These are phyloP conservation scores for Phyllosticta citribraziliensis DNA, from an alignment of 2,329 filamentous ascomycete genomes.

Conservation along the genomic window DNA sequence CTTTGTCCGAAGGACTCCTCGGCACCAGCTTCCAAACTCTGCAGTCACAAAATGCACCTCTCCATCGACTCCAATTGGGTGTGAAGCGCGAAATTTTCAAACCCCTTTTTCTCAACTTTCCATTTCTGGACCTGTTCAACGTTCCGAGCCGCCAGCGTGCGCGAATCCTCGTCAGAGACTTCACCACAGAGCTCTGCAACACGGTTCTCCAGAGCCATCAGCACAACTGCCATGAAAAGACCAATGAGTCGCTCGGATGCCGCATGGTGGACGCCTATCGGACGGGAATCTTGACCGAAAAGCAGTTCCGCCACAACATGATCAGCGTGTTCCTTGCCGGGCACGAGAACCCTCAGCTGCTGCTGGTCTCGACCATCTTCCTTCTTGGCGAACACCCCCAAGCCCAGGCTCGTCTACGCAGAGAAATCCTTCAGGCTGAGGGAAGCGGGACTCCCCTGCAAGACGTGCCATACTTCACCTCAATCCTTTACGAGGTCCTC, in stretches of 20 bases:
- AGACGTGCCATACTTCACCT: slow-evolving; percentile 32
- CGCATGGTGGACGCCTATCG: slow-evolving; percentile 11
- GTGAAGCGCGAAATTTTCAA: slow-evolving; percentile 6
- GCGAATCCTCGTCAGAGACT: slow-evolving; percentile 9
- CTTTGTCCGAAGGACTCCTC: slow-evolving; percentile 25
- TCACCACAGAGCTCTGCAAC: slow-evolving; percentile 11
- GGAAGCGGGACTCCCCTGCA: background rate
- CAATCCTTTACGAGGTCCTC: slow-evolving; percentile 38
- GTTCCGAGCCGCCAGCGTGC: slow-evolving; percentile 12
- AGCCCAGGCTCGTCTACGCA: background rate
- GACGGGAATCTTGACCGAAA: slow-evolving; percentile 3
- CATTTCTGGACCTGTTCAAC: slow-evolving; percentile 9
- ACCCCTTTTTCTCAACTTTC: slow-evolving; percentile 7
- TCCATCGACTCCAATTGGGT: background rate
- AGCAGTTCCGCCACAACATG: slow-evolving; percentile 12
- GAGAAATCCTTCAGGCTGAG: slow-evolving; percentile 5
- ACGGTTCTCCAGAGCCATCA: slow-evolving; percentile 11
- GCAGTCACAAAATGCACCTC: background rate
- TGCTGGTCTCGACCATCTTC: slow-evolving; percentile 10
- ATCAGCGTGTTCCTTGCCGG: slow-evolving; percentile 13
- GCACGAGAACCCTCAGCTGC: slow-evolving; percentile 13
- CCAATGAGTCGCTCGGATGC: slow-evolving; percentile 10
- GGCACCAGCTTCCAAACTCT: slow-evolving; percentile 6
- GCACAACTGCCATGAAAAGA: slow-evolving; percentile 10
- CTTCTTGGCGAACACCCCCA: slow-evolving; percentile 11